Base-by-base conservation (phyloP, 306 rosid genomes). In the Sindora glabra region DNA sequence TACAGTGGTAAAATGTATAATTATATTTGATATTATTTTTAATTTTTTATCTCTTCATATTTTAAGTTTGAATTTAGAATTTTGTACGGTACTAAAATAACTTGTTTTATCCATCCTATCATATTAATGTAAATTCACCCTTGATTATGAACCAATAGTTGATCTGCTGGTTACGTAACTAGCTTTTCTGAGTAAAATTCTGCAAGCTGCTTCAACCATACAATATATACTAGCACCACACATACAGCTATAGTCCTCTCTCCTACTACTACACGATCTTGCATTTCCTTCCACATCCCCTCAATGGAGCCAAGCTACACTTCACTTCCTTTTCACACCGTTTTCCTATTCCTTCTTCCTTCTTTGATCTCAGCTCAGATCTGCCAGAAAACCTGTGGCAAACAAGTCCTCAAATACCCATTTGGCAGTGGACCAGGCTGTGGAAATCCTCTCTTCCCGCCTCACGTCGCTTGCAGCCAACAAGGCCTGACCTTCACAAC, bases 381-480 rank as follows among this genome's bases (percentile, higher is more conserved):
- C 29, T 90, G 97, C 82, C 86, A 65, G 41, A 78, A 72, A 80
- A 67, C 67, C 62, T 90, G 95, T 44, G 88, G 87, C 32, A 73
- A 61, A 41, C 49, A 84, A 67, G 60, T 57, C 16, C 90, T 86
- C 1, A 73, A 56, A 25, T 90, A 66, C 77, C 95, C 97, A 14
- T 86, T 90, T 22, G 95, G 97, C 3, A 70, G 86, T 33, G 84
- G 55, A 40, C 71, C 81, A 0, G 95, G 90, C 16, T 90, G 94
- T 26, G 95, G 94, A 1, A 84, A 84, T 56, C 82, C 83, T 0
- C 81, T 80, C 22, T 86, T 90, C 79, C 90, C 84, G 65, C 88
- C 67, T 18, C 67, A 65, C 32, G 65, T 90, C 1, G 23, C 81
- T 18, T 86, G 94, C 56, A 68, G 46, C 77, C 77, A 76, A 49